Conservation (phyloP, 306 rosid genomes). For the Quillaja saponaria region DNA sequence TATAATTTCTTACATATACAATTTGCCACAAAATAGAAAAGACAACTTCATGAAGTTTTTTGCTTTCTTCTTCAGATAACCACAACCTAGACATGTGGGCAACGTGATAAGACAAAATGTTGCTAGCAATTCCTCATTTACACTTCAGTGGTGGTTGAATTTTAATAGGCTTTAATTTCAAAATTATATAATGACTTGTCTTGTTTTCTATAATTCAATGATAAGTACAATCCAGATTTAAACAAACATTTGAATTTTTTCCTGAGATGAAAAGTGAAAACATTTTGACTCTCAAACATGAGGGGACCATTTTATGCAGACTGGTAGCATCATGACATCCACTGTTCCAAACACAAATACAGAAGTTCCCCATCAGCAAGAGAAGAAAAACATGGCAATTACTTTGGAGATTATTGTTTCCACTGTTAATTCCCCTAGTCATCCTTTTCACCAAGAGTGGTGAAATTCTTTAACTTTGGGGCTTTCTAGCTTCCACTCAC, state of each 20-base stretch:
- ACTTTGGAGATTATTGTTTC: background rate
- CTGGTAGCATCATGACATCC: background rate
- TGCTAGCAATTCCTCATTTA: background rate
- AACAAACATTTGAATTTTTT: background rate
- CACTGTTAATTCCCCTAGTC: background rate
- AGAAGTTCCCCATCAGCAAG: background rate
- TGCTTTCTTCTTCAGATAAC: constrained; percentile 3
- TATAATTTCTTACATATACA: no score
- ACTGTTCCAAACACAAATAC: background rate
- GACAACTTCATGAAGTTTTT: background rate
- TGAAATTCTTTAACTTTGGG: no score
- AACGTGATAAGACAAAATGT: background rate
- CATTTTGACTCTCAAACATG: background rate
- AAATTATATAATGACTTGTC: background rate
- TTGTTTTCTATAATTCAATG: background rate
- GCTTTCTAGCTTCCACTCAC: background rate
- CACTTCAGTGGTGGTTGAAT: constrained; percentile 4
- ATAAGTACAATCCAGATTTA: background rate
- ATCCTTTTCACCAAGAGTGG: no score
- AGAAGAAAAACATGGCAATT: background rate
- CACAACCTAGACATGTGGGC: constrained; percentile 1
- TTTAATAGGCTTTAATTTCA: background rate
- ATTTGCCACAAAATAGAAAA: background rate
- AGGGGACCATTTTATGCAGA: background rate
- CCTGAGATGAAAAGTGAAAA: background rate